These are phyloP conservation scores for Vaccinium macrocarpon DNA, from an alignment of 148 eudicot species.

Conservation along the genomic window DNA sequence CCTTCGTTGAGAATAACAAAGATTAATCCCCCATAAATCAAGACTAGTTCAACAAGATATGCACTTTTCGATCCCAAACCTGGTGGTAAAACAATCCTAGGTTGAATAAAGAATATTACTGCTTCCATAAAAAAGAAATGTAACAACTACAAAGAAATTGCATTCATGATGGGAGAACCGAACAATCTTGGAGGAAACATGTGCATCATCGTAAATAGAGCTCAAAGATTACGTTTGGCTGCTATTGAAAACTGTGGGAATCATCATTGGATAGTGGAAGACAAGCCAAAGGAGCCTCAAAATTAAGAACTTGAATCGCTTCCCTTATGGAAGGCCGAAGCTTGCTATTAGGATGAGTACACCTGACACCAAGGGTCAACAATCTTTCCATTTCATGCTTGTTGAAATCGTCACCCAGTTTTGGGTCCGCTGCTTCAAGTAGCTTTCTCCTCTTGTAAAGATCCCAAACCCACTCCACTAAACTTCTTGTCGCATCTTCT, in stretches of 20 bases:
- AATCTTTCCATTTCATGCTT: constrained; percentile 18
- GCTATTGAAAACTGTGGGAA: background rate
- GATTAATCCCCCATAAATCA: background rate
- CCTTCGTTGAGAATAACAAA: background rate
- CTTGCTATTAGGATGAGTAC: constrained; percentile 21
- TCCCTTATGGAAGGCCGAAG: constrained; percentile 16
- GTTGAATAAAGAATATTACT: background rate
- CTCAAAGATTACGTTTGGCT: constrained; percentile 1
- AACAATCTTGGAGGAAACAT: background rate
- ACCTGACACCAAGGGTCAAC: constrained; percentile 23
- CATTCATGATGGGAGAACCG: no score
- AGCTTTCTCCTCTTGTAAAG: constrained; percentile 15
- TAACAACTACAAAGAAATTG: no score
- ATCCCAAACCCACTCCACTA: constrained; percentile 22
- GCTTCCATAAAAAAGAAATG: background rate
- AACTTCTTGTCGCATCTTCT: background rate
- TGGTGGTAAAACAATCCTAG: background rate
- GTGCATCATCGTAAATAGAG: background rate
- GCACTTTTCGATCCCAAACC: background rate
- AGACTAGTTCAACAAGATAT: background rate
- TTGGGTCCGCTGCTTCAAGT: constrained; percentile 13
- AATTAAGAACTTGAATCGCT: constrained; percentile 16
- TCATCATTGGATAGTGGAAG: constrained; percentile 2
- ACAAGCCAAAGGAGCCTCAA: constrained; percentile 10
- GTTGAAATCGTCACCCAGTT: constrained; percentile 6